These are phyloP conservation scores for Chalciporus sphaerocephalus DNA, from an alignment of 768 basidiomycete species.

Conservation along the genomic window DNA sequence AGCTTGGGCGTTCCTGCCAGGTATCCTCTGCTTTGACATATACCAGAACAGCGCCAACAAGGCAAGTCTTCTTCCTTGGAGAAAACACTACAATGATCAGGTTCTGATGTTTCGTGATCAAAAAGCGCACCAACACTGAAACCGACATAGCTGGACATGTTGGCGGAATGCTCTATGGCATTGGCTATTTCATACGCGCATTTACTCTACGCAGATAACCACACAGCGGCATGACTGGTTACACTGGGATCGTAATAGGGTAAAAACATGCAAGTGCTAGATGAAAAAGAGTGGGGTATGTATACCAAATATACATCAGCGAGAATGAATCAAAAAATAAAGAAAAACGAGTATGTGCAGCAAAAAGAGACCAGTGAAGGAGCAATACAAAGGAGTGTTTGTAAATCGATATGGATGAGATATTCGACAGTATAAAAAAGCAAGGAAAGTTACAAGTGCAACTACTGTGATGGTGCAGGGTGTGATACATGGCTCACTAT, in stretches of 20 bases:
- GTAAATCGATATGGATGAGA: background rate
- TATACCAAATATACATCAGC: background rate
- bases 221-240: background rate
- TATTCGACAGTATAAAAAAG: background rate
- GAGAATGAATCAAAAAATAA: slow-evolving; percentile 8
- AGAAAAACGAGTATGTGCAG: slow-evolving; percentile 14
- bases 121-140: slow-evolving; percentile 39
- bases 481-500: background rate
- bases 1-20: slow-evolving; percentile 69
- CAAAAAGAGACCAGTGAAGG: slow-evolving; percentile 1
- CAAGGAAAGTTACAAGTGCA: background rate
- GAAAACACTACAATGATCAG: background rate
- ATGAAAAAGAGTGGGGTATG: slow-evolving; percentile 13
- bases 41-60: slow-evolving; percentile 34
- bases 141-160: slow-evolving; percentile 67
- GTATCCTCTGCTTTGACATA: slow-evolving; percentile 41
- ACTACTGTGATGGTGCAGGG: no score
- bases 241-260: slow-evolving; percentile 1
- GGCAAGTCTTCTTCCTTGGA: slow-evolving; percentile 21
- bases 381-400: background rate
- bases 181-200: slow-evolving; percentile 45
- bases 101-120: slow-evolving; percentile 1
- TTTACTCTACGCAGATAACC: slow-evolving; percentile 27
- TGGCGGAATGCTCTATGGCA: slow-evolving; percentile 59
- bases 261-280: slow-evolving; percentile 5